Percentiles rank a stretch among this genome's conserved stretches.
Conservation (phyloP, 2,329 filamentous ascomycete species). For the Lithohypha guttulata region DNA sequence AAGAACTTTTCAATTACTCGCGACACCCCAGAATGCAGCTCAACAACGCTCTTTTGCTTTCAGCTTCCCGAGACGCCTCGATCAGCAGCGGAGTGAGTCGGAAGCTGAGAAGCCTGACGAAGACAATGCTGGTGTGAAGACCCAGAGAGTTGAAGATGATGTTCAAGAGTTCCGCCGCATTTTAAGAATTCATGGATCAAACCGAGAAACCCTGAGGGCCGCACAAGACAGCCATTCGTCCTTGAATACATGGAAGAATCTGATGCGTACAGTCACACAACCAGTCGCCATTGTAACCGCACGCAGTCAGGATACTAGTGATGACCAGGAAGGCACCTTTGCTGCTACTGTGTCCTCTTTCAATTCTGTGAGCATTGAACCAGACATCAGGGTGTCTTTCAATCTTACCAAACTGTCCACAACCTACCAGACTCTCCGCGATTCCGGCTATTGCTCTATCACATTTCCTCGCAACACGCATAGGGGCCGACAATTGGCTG, state of each 20-base stretch:
- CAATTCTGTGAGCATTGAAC: conserved; percentile 4
- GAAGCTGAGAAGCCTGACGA: too few relatives aligned
- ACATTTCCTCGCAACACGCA: conserved; percentile 3
- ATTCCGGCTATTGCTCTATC: conserved; percentile 2
- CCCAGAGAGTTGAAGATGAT: too few relatives aligned
- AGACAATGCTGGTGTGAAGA: too few relatives aligned
- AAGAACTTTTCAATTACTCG: conserved; percentile 1
- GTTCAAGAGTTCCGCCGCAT: too few relatives aligned
- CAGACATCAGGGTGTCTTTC: conserved; percentile 3
- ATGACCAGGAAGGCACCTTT: background rate
- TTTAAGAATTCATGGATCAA: too few relatives aligned
- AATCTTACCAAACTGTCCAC: conserved; percentile 5
- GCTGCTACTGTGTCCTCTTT: conserved; percentile 8
- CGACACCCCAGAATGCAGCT: background rate
- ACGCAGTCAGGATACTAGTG: background rate
- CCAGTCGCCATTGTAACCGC: conserved; percentile 5
- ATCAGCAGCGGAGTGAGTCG: background rate
- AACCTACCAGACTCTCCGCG: conserved; percentile 2
- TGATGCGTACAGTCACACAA: conserved; percentile 5
- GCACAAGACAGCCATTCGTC: too few relatives aligned
- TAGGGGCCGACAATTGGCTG: background rate
- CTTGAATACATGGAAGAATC: too few relatives aligned
- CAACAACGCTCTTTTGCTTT: background rate
- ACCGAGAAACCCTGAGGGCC: too few relatives aligned
- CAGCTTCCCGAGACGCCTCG: background rate